Evolutionary conservation across 1,139 yeast species (phyloP).

Genomic region (Nakaseomyces delphensis): DNA sequence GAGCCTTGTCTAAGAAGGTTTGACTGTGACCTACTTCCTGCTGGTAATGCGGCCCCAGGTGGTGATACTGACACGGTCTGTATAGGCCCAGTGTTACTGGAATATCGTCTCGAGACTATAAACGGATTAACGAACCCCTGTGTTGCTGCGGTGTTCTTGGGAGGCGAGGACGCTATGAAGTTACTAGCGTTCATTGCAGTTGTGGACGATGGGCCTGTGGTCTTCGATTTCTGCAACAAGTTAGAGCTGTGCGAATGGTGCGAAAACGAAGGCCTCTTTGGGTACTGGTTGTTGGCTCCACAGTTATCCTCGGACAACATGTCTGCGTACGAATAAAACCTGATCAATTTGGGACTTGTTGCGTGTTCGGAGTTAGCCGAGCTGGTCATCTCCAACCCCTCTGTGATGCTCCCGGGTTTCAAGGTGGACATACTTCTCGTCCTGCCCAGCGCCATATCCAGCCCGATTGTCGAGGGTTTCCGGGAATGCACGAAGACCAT

Average conservation of each 20-base stretch:
- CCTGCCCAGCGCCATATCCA: constrained; percentile 54
- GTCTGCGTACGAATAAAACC: constrained; percentile 75
- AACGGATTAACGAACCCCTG: constrained; percentile 7
- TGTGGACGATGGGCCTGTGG: constrained; percentile 1
- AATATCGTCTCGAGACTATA: constrained; percentile 8
- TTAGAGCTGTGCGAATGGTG: constrained; percentile 3
- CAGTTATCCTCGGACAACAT: constrained; percentile 51
- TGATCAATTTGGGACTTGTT: constrained; percentile 30
- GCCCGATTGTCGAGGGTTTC: constrained; percentile 52
- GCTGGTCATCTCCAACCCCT: not conserved
- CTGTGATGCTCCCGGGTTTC: constrained; percentile 14
- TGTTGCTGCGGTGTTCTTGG: not conserved
- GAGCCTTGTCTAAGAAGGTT: constrained; percentile 3
- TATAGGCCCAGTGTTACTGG: constrained; percentile 7
- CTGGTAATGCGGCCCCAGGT: not conserved
- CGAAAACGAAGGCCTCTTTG: constrained; percentile 5
- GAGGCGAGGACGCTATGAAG: constrained; percentile 5
- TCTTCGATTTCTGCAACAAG: constrained; percentile 4
- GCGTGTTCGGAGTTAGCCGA: constrained; percentile 1
- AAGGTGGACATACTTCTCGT: constrained; percentile 18
- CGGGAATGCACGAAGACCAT: constrained; percentile 49
- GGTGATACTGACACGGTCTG: constrained; percentile 1
- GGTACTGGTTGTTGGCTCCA: constrained; percentile 6
- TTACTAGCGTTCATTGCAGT: not conserved
- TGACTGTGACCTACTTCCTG: constrained; percentile 5